Conservation (phyloP, 805 yeast genomes). For the Zygosaccharomyces bailii region DNA sequence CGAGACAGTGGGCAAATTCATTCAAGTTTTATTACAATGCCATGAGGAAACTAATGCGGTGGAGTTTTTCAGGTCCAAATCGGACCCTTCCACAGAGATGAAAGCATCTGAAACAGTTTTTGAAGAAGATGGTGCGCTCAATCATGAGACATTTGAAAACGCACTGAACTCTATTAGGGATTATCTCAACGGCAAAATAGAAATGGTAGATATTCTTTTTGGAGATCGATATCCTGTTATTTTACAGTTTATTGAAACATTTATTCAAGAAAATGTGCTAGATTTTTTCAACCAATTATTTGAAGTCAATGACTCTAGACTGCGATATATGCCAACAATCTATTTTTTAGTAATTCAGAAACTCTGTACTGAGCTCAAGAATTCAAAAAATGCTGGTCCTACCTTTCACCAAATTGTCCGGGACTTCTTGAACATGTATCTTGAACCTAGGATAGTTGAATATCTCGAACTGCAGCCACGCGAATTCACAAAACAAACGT, state of each 20-base stretch:
- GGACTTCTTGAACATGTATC: slow-evolving; percentile 38
- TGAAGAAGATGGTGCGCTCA: slow-evolving; percentile 23
- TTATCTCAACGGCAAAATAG: slow-evolving; percentile 38
- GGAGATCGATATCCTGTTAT: slow-evolving; percentile 40
- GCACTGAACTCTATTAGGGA: slow-evolving; percentile 29
- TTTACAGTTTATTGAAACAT: slow-evolving; percentile 37
- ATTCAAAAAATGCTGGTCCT: slow-evolving; percentile 38
- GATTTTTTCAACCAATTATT: slow-evolving; percentile 29
- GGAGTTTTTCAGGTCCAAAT: slow-evolving; percentile 41
- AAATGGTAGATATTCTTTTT: slow-evolving; percentile 40
- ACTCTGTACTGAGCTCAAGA: slow-evolving; percentile 38
- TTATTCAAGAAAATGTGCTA: slow-evolving; percentile 38
- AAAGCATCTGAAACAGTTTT: slow-evolving; percentile 31
- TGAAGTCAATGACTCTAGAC: slow-evolving; percentile 22
- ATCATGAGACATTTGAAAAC: slow-evolving; percentile 22
- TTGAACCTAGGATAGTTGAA: slow-evolving; percentile 36
- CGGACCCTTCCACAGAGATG: slow-evolving; percentile 33
- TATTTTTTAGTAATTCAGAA: slow-evolving; percentile 30
- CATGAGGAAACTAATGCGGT: slow-evolving; percentile 39
- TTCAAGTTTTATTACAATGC: slow-evolving; percentile 36
- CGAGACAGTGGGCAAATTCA: slow-evolving; percentile 34
- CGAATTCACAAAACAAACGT: slow-evolving; percentile 31
- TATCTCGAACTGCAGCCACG: slow-evolving; percentile 35
- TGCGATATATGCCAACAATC: slow-evolving; percentile 32
- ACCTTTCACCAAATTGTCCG: slow-evolving; percentile 30